Base-by-base conservation (phyloP, 75 land plant genomes). In the Pinus taeda region DNA sequence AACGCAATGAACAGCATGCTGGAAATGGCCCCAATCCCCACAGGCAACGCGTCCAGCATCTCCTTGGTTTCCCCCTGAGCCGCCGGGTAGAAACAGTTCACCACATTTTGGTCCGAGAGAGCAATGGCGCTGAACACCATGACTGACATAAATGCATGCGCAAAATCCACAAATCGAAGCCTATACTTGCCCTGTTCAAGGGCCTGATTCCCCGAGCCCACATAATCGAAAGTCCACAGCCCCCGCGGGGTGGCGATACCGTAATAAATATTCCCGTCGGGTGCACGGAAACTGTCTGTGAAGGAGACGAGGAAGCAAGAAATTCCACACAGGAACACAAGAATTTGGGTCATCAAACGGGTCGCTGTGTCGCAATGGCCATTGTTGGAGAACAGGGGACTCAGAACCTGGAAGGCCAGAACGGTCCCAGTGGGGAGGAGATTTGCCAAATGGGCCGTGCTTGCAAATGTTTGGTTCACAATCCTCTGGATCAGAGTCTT, bases 181-280 rank as follows among this genome's bases (percentile, higher is more conserved):
- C 71, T 76, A 33, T 86, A 91, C 36, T 71, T 76, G 14, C 80
- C 85, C 14, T 45, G 13, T 36, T 79, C 81, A 0, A 81, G 76
- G 33, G 81, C 76, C 29, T 26, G 26, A 26, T 81, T 75, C 0
- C 49, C 58, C 15, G 42, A 15, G 15, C 21, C 29, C 4, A 42
- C 37, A 76, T 62, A 73, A 36, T 80, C 59, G 26, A 81, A 85
- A 3, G 88, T 76, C 90, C 92, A 92, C 60, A 90, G 56, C 11
- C 94, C 92, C 0, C 56, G 57, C 59, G 74, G 60, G 1, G 94
- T 92, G 20, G 94, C 94, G 15, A 92, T 45, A 6, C 90, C 94
- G 65, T 92, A 84, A 39, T 72, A 74, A 33, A 89, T 80, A 42
- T 11, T 73, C 1, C 84, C 84, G 21, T 76, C 59, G 1, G 57